Evolutionary conservation across 2,329 filamentous ascomycete species (phyloP).

Genomic region (Colletotrichum australisinense): DNA sequence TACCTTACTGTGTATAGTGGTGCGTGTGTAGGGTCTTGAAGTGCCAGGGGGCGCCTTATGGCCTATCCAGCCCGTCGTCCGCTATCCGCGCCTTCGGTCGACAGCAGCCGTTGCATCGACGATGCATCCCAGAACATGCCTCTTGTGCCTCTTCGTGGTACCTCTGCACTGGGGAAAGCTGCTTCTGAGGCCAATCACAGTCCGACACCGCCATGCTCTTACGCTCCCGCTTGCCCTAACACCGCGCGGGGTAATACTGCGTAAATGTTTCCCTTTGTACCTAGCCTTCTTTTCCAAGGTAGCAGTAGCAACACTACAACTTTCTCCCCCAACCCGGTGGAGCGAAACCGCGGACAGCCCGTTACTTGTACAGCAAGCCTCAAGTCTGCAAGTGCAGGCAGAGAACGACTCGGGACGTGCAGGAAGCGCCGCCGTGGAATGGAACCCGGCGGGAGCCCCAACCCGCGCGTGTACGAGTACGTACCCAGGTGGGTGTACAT

Average conservation of each 20-base stretch:
- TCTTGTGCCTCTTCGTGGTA: not conserved
- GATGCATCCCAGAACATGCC: not conserved
- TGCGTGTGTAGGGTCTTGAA: not conserved
- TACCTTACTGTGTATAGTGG: not conserved
- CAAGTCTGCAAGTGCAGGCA: constrained; percentile 2
- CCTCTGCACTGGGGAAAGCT: not conserved
- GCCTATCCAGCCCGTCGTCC: constrained; percentile 13
- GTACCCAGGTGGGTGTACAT: not conserved
- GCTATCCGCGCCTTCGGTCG: not conserved
- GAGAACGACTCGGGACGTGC: not conserved
- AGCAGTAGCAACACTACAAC: not conserved
- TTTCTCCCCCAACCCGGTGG: constrained; percentile 10
- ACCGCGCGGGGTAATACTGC: constrained; percentile 24
- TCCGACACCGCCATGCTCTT: not conserved
- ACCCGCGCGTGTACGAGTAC: not conserved
- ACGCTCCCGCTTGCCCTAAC: constrained; percentile 2
- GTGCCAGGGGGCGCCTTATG: not conserved
- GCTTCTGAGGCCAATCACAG: constrained; percentile 8
- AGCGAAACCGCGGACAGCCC: constrained; percentile 16
- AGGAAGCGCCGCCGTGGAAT: not conserved
- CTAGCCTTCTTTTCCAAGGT: constrained; percentile 1
- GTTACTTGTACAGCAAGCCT: not conserved
- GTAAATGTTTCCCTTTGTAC: constrained; percentile 3
- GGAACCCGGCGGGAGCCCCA: not conserved
- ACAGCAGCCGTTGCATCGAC: not conserved